Conservation (phyloP, 768 basidiomycete genomes). For the Boletus rubescentipes region DNA sequence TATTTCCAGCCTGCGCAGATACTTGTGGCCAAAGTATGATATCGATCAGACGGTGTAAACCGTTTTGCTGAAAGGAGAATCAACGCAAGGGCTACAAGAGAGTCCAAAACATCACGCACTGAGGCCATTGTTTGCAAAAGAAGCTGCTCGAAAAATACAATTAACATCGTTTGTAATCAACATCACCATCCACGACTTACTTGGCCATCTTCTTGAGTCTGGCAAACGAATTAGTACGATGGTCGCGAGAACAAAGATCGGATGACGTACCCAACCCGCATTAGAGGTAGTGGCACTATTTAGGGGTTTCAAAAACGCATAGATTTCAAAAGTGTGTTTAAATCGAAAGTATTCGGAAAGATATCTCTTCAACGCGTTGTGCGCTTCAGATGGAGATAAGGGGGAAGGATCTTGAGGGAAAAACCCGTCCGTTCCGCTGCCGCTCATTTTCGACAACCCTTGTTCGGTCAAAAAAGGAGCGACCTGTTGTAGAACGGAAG, state of each 20-base stretch:
- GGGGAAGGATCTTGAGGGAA: conserved; percentile 34
- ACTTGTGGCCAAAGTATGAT: conserved; percentile 48
- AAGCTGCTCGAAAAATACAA: conserved; percentile 28
- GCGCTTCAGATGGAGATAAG: conserved; percentile 47
- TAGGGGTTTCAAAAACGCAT: conserved; percentile 41
- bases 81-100: background rate
- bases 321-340: conserved; percentile 39
- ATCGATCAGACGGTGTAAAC: conserved; percentile 48
- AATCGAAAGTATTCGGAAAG: conserved; percentile 47
- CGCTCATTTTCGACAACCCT: conserved; percentile 45
- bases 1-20: conserved; percentile 37
- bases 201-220: conserved; percentile 53
- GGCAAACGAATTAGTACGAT: background rate
- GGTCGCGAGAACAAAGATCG: background rate
- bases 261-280: conserved; percentile 40
- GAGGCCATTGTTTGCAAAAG: conserved; percentile 39
- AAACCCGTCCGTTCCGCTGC: conserved; percentile 44
- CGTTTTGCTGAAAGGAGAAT: conserved; percentile 41
- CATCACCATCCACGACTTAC: conserved; percentile 29
- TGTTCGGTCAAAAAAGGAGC: conserved; percentile 45
- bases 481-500: conserved; percentile 25
- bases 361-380: conserved; percentile 44
- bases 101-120: conserved; percentile 22
- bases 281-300: conserved; percentile 41
- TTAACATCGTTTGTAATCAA: conserved; percentile 6